Percentiles rank a stretch among this genome's conserved stretches.
Conservation (phyloP, 108 stramenopile species). For the Mayamaea pseudoterrestris region DNA sequence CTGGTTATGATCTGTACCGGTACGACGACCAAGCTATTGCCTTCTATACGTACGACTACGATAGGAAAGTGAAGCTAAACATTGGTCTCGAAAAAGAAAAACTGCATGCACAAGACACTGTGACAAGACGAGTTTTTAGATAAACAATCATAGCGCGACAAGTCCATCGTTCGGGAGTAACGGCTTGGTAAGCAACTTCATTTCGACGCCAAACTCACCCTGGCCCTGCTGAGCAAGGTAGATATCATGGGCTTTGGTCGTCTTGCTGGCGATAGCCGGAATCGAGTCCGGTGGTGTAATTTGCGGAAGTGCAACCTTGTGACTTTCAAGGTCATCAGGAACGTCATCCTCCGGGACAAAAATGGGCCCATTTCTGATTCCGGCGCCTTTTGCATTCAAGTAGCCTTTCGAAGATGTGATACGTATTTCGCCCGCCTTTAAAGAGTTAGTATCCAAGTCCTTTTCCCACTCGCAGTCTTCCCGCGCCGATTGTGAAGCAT, state of each 20-base stretch:
- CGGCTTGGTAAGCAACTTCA: constrained; percentile 18
- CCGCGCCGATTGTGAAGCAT: constrained; percentile 45
- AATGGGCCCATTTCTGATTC: background rate
- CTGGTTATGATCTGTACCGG: too few species aligned
- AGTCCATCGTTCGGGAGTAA: too few species aligned
- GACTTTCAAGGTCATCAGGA: background rate
- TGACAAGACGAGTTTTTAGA: too few species aligned
- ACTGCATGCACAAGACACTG: too few species aligned
- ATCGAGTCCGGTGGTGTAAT: background rate
- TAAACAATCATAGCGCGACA: too few species aligned
- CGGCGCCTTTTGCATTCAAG: constrained; percentile 8
- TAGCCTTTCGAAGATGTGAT: constrained; percentile 3
- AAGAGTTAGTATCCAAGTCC: constrained; percentile 2
- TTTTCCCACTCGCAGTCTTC: constrained; percentile 72
- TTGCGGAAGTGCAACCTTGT: background rate
- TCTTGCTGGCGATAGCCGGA: constrained; percentile 32
- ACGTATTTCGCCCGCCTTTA: constrained; percentile 12
- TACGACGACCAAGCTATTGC: too few species aligned
- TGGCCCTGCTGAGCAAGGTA: constrained; percentile 32
- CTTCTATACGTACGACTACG: too few species aligned
- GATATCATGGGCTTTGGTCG: constrained; percentile 24
- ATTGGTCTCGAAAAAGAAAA: too few species aligned
- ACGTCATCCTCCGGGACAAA: background rate
- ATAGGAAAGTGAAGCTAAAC: too few species aligned
- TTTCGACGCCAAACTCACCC: constrained; percentile 26